A percentile compares a stretch with the other conserved stretches of the same genome.
These are phyloP conservation scores for Amanita pseudoporphyria DNA, from an alignment of 768 basidiomycete species.

Conservation along the genomic window DNA sequence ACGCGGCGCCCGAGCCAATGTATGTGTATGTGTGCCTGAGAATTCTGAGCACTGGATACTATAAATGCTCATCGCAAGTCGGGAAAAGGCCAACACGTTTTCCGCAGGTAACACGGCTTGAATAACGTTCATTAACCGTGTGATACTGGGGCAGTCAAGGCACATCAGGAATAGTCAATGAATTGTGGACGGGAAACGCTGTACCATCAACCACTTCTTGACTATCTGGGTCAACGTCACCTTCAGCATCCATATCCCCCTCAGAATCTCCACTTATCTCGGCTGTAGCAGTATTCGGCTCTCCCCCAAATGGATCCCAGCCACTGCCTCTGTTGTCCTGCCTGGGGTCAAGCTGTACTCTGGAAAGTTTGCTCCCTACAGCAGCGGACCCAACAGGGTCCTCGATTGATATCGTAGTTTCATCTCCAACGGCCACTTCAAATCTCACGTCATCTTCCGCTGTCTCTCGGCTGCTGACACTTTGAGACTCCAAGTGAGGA, in stretches of 20 bases:
- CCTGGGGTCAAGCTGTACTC: too few species aligned
- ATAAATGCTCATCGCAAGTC: too few species aligned
- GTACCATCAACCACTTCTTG: conserved; percentile 13
- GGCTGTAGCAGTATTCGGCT: neutral
- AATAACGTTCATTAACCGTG: neutral
- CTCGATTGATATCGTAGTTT: neutral
- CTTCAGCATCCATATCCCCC: conserved; percentile 13
- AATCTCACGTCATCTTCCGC: neutral
- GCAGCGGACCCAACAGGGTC: neutral
- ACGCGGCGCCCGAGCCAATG: too few species aligned
- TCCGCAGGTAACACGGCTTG: too few species aligned
- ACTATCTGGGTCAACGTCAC: conserved; percentile 16
- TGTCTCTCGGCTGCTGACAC: neutral
- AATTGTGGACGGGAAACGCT: conserved; percentile 8
- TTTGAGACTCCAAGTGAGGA: neutral
- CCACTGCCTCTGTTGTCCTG: neutral
- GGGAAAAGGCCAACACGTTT: too few species aligned
- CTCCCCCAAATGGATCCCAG: neutral
- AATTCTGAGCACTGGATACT: too few species aligned
- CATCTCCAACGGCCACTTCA: neutral
- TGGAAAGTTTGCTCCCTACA: neutral
- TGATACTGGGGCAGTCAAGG: neutral
- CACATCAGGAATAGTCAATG: neutral
- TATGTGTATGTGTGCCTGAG: too few species aligned
- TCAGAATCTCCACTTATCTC: conserved; percentile 7